phyloP scores from a whole-genome alignment of 495 filamentous ascomycete genomes.

The Penicillium crystallinum region DNA sequence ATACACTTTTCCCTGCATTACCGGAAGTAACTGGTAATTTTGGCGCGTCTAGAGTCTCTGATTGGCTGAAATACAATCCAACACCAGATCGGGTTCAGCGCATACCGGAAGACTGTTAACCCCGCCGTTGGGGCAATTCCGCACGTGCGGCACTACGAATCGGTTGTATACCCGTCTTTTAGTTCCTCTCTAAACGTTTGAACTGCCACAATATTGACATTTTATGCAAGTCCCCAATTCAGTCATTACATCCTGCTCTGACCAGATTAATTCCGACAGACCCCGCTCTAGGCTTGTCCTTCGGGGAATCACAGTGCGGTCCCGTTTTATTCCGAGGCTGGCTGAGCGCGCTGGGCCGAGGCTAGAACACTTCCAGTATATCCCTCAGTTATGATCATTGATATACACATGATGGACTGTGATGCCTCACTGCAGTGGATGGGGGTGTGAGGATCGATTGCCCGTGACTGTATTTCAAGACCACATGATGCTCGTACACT shows the following conservation, averaged over 20 bases:
- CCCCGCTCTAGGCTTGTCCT: constrained; percentile 1
- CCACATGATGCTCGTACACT: constrained; percentile 19
- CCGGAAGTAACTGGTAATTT: background rate
- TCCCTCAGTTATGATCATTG: background rate
- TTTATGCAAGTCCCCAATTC: background rate
- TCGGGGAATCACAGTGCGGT: constrained; percentile 6
- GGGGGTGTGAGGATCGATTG: background rate
- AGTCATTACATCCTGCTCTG: background rate
- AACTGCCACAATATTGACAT: background rate
- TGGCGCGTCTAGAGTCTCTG: background rate
- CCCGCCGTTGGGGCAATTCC: constrained; percentile 14
- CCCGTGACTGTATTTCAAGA: constrained; percentile 6
- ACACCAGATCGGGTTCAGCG: constrained; percentile 7
- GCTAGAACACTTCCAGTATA: constrained; percentile 12
- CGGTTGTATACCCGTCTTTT: background rate
- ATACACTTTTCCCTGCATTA: background rate
- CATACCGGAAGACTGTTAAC: constrained; percentile 1
- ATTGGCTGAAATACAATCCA: constrained; percentile 8
- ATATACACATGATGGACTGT: background rate
- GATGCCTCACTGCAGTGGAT: background rate
- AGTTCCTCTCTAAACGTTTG: background rate
- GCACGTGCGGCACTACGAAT: constrained; percentile 15
- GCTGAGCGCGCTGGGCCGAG: constrained; percentile 1
- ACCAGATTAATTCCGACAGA: background rate
- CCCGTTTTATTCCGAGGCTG: constrained; percentile 25